Base-by-base conservation (phyloP, 140 eudicot genomes). In the Anethum foeniculum region DNA sequence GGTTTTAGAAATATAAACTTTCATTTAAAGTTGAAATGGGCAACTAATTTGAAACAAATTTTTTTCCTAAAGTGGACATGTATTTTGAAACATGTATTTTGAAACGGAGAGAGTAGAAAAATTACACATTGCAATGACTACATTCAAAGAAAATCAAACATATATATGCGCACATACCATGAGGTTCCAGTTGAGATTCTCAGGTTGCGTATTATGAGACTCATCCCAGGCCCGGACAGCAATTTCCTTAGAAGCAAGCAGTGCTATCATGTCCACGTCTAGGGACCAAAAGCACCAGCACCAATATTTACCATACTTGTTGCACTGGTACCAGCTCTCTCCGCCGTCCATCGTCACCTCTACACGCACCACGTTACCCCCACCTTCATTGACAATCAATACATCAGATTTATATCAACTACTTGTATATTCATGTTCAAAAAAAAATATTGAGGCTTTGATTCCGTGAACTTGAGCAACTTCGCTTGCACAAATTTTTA, bases 181-280 rank as follows among this genome's bases (percentile, higher is more conserved):
- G 80, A 95, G 84, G 77, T 95, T 95, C 99, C 99, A 95, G 71
- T 91, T 93, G 80, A 95, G 96, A 75, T 95, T 95, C 82, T 95
- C 97, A 25, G 99, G 99, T 67, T 95, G 99, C 13, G 99, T 95
- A 84, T 93, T 93, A 68, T 67, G 91, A 56, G 93, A 88, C 82
- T 93, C 91, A n/a, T 92, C 98, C 97, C 97, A 92, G 18, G 99
- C 99, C 67, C 99, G 90, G 43, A 92, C 99, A 15, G 97, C 97
- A 2, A 95, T 87, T 80, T 95, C 97, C 79, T 92, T 95, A 75
- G 99, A 88, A 14, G 90, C 62, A 25, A 95, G 97, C 36, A 95
- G 86, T 85, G 90, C 97, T n/a, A 95, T 71, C 18, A 95, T 96
- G 81, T 95, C 97, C 5, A 95, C 97, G 79, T 95, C 96, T 0